Percentiles rank a stretch among this genome's conserved stretches.
Conservation (phyloP, 169 alveolate species). For the Plasmodium sp. region DNA sequence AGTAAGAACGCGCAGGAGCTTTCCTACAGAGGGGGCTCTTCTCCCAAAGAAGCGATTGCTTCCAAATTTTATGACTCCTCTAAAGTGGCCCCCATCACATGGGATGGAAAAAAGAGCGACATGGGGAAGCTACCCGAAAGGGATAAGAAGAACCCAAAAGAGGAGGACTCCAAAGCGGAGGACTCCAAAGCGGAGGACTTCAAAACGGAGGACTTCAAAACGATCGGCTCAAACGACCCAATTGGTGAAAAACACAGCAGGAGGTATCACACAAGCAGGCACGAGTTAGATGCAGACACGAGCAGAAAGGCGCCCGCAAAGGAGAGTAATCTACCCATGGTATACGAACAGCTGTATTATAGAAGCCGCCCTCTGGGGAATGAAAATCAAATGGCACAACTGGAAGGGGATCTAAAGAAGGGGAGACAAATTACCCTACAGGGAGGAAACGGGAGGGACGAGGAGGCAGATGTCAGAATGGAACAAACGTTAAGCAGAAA, state of each 20-base stretch:
- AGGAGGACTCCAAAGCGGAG: neutral
- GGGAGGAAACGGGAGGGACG: neutral
- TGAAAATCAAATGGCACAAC: neutral
- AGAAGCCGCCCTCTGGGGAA: neutral
- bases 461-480: conserved; percentile 28
- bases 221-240: neutral
- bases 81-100: neutral
- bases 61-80: neutral
- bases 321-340: neutral
- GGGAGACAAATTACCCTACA: neutral
- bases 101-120: neutral
- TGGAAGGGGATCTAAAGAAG: neutral
- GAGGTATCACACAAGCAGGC: conserved; percentile 3
- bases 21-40: neutral
- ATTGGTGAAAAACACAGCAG: neutral
- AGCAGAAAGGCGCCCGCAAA: neutral
- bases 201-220: neutral
- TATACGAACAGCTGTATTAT: neutral
- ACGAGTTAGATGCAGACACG: conserved; percentile 4
- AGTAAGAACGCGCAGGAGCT: neutral
- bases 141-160: neutral
- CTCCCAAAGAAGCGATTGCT: neutral
- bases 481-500: conserved; percentile 46
- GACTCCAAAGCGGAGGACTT: neutral
- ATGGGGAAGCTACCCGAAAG: neutral